phyloP scores from a whole-genome alignment of 1,284 basidiomycete genomes.

The Ustilago vetiveriae region DNA sequence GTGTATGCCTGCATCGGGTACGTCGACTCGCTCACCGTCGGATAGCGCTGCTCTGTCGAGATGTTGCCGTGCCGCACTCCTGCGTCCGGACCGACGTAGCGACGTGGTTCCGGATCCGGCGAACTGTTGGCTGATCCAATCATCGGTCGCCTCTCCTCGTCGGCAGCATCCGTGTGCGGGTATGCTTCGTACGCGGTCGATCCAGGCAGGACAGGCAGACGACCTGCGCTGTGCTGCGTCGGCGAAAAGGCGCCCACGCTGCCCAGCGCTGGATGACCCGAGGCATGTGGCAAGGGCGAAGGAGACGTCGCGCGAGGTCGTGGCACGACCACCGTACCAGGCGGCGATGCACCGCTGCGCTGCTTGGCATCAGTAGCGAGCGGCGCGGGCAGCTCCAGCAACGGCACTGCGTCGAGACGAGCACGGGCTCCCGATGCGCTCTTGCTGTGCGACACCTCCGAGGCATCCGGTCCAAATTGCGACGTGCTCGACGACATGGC shows the following conservation, averaged over 20 bases:
- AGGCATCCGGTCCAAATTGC: slow-evolving; percentile 32
- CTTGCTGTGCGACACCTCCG: slow-evolving; percentile 53
- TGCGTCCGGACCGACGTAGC: slow-evolving; percentile 16
- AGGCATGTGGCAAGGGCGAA: slow-evolving; percentile 35
- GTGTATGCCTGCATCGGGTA: slow-evolving; percentile 52
- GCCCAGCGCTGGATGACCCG: slow-evolving; percentile 29
- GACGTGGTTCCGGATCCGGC: slow-evolving; percentile 43
- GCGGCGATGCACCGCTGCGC: slow-evolving; percentile 30
- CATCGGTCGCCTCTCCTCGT: slow-evolving; percentile 60
- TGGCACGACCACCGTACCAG: slow-evolving; percentile 46
- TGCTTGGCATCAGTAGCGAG: slow-evolving; percentile 60
- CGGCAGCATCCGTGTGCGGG: slow-evolving; percentile 32
- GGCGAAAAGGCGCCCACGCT: slow-evolving; percentile 22
- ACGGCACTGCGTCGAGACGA: slow-evolving; percentile 61
- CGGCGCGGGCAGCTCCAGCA: slow-evolving; percentile 65
- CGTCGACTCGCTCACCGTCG: slow-evolving; percentile 48
- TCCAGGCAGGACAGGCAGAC: slow-evolving; percentile 18
- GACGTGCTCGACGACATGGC: slow-evolving; percentile 23
- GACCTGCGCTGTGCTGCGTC: slow-evolving; percentile 5
- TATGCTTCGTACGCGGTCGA: slow-evolving; percentile 42
- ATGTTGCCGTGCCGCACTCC: slow-evolving; percentile 54
- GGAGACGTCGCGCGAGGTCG: slow-evolving; percentile 50
- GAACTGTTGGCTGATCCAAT: slow-evolving; percentile 51
- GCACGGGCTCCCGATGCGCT: slow-evolving; percentile 51
- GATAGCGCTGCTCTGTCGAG: slow-evolving; percentile 56